Conservation (phyloP, 192 early-diverging fungal species). For the Entrophospora sp. region DNA sequence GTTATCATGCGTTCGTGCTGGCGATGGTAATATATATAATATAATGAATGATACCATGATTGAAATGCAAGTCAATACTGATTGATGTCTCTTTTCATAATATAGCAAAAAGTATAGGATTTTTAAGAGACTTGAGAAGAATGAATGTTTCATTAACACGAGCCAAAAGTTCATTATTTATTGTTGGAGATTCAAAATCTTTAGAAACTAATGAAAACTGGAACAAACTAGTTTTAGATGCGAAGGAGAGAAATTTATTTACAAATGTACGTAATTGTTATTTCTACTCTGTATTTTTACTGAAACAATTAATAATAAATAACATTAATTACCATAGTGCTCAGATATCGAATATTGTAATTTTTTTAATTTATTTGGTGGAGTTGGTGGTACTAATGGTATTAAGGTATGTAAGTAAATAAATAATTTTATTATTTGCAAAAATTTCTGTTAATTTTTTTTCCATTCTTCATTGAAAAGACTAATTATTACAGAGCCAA, state of each 20-base stretch:
- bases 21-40: conserved; percentile 51
- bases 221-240: conserved; percentile 64
- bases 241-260: conserved; percentile 35
- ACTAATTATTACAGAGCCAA: too few relatives aligned
- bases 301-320: too few relatives aligned
- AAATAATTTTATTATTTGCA: too few relatives aligned
- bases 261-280: conserved; percentile 23
- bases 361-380: too few relatives aligned
- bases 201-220: conserved; percentile 59
- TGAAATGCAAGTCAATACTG: too few relatives aligned
- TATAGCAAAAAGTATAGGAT: conserved; percentile 67
- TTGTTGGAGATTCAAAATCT: conserved; percentile 76
- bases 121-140: conserved; percentile 84
- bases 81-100: conserved; percentile 73
- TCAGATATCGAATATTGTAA: too few relatives aligned
- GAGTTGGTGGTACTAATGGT: too few relatives aligned
- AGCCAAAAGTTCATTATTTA: conserved; percentile 77
- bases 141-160: conserved; percentile 93
- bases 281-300: too few relatives aligned
- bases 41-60: conserved; percentile 90
- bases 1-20: conserved; percentile 87
- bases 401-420: too few relatives aligned
- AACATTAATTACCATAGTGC: too few relatives aligned
- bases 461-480: too few relatives aligned
- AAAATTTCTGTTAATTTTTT: too few relatives aligned